A percentile compares a stretch with the other conserved stretches of the same genome.
These are phyloP conservation scores for Colletotrichum cordylinicola DNA, from an alignment of 2,329 filamentous ascomycete genomes.

Conservation along the genomic window DNA sequence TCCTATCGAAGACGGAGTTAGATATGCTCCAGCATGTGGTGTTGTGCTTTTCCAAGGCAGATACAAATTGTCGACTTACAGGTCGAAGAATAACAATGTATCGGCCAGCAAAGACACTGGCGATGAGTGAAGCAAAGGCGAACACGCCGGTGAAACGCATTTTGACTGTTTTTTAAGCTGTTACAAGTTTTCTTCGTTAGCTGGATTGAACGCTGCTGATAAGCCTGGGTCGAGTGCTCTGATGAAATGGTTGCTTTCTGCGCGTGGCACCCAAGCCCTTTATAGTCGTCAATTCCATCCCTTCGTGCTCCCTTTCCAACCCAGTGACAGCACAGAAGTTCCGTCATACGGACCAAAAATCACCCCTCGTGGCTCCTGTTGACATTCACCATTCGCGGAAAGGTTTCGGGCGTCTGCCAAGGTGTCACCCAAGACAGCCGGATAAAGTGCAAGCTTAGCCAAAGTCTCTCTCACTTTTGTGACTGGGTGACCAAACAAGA, in stretches of 20 bases:
- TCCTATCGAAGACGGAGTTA: background rate
- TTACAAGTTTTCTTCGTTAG: background rate
- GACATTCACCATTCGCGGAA: background rate
- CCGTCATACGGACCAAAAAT: background rate
- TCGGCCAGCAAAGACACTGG: background rate
- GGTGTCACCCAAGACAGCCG: background rate
- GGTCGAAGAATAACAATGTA: constrained; percentile 6
- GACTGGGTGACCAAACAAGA: rapidly evolving
- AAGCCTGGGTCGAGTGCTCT: background rate
- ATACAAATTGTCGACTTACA: background rate
- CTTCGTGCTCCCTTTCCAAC: background rate
- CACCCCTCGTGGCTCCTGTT: background rate
- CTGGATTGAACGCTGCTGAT: background rate
- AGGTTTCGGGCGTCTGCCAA: background rate
- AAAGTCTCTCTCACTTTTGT: background rate
- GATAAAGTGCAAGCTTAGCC: background rate
- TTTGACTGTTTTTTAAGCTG: background rate
- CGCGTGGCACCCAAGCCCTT: background rate
- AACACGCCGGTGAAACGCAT: background rate
- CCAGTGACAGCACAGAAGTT: background rate
- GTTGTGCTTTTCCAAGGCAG: background rate
- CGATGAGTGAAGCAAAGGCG: background rate
- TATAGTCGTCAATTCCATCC: background rate
- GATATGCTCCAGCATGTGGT: background rate
- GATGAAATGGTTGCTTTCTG: background rate